Conservation (phyloP, 2,329 filamentous ascomycete species). For the Trichoderma koningiopsis region DNA sequence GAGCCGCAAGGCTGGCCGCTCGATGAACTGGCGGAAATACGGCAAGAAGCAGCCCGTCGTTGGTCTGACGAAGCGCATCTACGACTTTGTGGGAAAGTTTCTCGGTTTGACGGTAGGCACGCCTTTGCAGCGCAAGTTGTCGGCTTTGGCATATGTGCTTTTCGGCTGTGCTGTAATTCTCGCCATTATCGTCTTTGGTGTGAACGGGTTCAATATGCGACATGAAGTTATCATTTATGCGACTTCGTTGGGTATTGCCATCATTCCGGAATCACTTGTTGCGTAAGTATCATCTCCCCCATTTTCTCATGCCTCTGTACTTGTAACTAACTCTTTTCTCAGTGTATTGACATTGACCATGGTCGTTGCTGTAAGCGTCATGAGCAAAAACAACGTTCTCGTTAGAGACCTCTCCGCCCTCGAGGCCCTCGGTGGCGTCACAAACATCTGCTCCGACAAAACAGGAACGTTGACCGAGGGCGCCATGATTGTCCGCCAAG, state of each 20-base stretch:
- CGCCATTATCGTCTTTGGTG: slow-evolving; percentile 60
- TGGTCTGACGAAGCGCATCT: slow-evolving; percentile 50
- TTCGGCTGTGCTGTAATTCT: slow-evolving; percentile 68
- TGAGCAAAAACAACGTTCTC: slow-evolving; percentile 66
- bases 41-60: slow-evolving; percentile 54
- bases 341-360: slow-evolving; percentile 70
- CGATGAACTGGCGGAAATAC: slow-evolving; percentile 57
- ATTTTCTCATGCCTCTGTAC: background rate
- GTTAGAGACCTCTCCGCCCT: slow-evolving; percentile 67
- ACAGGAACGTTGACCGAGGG: slow-evolving; percentile 70
- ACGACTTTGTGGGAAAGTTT: slow-evolving; percentile 57
- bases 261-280: slow-evolving; percentile 66
- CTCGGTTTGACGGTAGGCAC: slow-evolving; percentile 68
- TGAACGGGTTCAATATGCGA: slow-evolving; percentile 54
- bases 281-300: slow-evolving; percentile 47
- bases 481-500: slow-evolving; percentile 70
- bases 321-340: slow-evolving; percentile 27
- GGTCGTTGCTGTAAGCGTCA: slow-evolving; percentile 64
- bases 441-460: slow-evolving; percentile 74
- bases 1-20: slow-evolving; percentile 57
- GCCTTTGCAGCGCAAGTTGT: slow-evolving; percentile 76
- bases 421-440: slow-evolving; percentile 70
- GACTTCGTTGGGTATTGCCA: slow-evolving; percentile 61
- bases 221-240: slow-evolving; percentile 61
- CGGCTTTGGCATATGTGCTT: slow-evolving; percentile 74